Evolutionary conservation across 257 asterid genomes (phyloP), one percentile per base, ranked within the genome.

Genomic region (Petunia axillaris): DNA sequence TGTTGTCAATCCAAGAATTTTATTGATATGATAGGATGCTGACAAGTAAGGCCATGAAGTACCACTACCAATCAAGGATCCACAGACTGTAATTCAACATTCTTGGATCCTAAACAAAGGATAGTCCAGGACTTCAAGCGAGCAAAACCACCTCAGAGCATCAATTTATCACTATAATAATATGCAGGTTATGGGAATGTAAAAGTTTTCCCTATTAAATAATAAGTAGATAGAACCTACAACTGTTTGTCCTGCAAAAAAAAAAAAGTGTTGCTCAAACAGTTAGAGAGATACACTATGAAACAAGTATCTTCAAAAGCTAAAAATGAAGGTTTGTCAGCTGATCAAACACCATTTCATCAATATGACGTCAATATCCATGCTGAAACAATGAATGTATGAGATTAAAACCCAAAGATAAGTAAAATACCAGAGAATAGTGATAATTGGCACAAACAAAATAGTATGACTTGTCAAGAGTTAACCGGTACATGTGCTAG

Each of bases 1-100:
- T 83, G 66, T 57, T 64, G 75, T 53, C 78, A 40, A 80, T 75
- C 75, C 79, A 39, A 35, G 62, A 75, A 50, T 73, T 87, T 82
- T 83, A 88, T 85, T 53, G 36, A 82, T 82, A 79, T 76, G 88
- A 89, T 77, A 83, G 79, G 82, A 64, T 80, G 79, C 81, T 82
- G 75, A 84, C 80, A 64, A 86, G 83, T 84, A 85, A 84, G 86
- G 81, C 88, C 77, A 75, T 60, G 63, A 83, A 73, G 85, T 81
- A 40, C 79, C 75, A 78, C 91, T 83, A 87, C 91, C 91, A 89
- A 88, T 90, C 93, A 91, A 84, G 90, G 85, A 63, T 87, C 90
- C 82, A 79, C 75, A 91, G 82, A 85, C 83, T 83, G 84, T 87
- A 91, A 87, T 85, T 87, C 89, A 89, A 89, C 93, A 87, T 94